Evolutionary conservation across 306 rosid species (phyloP), one percentile per base, ranked within the genome.

Genomic region (Pueraria montana): DNA sequence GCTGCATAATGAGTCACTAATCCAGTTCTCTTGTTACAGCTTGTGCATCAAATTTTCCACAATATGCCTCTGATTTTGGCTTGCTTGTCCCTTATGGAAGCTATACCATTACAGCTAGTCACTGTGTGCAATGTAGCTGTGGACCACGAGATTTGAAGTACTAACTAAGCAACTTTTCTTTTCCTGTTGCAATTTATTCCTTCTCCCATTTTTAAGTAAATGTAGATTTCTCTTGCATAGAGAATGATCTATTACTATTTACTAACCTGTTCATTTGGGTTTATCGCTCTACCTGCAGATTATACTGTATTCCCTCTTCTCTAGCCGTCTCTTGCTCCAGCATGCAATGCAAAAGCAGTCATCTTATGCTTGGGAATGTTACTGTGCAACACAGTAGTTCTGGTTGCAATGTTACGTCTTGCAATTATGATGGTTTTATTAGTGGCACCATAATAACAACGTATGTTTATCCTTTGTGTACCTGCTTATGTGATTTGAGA

Each of bases 41-140:
- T 64, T 64, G 71, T 64, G 71, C 71, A 34, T 64, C 71, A 64
- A 64, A 64, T 7, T 64, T 64, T 32, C 46, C 71, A 16, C 3
- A 32, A 16, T 3, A 64, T 17, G 46, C 46, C 4, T 32, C 46
- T 64, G 71, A 64, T 64, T 34, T 32, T 34, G 71, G 71, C 20
- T 32, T 64, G 46, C 71, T 64, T 64, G 71, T 64, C 24, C 71
- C 71, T 64, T 16, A 64, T 32, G 71, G 71, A 64, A 64, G 71
- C 46, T 64, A 64, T 17, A 18, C 46, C 42, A 64, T 64, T 64
- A 17, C 71, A 16, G 71, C 71, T 14, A 17, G 24, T 32, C 71
- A 32, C 46, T 64, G 71, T 64, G 71, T 64, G 71, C 46, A 64
- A 24, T 64, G 71, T 64, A 64, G 71, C 12, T 64, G 71, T 17